Conservation (phyloP, 164 flowering plant species). For the Paratinospora sagittata region DNA sequence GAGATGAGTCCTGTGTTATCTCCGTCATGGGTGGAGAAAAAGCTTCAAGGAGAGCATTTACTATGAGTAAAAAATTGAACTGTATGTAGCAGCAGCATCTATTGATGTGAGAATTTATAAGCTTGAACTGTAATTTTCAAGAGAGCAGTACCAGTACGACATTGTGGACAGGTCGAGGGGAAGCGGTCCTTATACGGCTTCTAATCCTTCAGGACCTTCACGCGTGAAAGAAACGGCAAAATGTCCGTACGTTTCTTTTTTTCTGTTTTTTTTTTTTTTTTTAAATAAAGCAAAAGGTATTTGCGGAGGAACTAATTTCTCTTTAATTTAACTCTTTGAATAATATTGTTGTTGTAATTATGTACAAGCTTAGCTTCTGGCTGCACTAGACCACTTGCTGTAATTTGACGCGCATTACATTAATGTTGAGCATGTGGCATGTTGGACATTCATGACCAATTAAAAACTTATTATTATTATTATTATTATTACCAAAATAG, state of each 20-base stretch:
- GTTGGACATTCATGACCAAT: background rate
- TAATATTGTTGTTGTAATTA: too few relatives aligned
- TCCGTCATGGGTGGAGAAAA: constrained; percentile 75
- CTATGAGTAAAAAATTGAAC: background rate
- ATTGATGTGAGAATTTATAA: background rate
- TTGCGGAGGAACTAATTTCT: background rate
- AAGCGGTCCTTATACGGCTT: too few relatives aligned
- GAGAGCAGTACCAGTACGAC: background rate
- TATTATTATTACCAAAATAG: too few relatives aligned
- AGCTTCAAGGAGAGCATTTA: constrained; percentile 31
- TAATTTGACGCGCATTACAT: background rate
- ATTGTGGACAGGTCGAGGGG: background rate
- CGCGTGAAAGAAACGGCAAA: too few relatives aligned
- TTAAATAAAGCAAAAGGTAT: too few relatives aligned
- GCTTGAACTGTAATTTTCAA: background rate
- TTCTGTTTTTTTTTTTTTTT: too few relatives aligned
- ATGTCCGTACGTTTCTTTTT: too few relatives aligned
- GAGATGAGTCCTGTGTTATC: constrained; percentile 58
- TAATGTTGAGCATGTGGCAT: background rate
- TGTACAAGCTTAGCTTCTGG: too few relatives aligned
- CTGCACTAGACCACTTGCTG: background rate
- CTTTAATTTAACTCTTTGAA: background rate
- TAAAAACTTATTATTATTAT: too few relatives aligned
- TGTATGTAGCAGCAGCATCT: background rate
- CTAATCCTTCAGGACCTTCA: too few relatives aligned